A percentile compares a stretch with the other conserved stretches of the same genome.
Conservation (phyloP, 352 stramenopile genomes). For the Elongisporangium prolatum region DNA sequence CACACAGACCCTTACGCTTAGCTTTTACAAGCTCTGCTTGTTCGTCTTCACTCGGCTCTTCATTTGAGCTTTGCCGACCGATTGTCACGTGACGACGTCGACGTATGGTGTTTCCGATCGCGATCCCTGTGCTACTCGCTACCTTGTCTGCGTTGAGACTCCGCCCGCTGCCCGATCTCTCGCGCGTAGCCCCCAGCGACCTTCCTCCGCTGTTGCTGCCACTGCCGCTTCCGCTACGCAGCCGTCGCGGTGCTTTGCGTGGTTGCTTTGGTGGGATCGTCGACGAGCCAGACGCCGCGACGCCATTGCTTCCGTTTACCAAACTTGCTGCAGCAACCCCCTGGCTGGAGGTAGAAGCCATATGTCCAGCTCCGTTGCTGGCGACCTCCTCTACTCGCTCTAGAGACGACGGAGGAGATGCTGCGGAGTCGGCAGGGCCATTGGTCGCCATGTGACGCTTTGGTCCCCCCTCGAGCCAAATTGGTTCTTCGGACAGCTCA, state of each 20-base stretch:
- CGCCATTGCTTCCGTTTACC: not conserved
- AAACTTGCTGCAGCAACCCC: not conserved
- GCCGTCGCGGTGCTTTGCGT: conserved; percentile 29
- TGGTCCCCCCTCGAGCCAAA: not conserved
- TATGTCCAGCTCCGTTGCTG: not conserved
- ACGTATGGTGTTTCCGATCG: conserved; percentile 26
- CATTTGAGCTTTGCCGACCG: conserved; percentile 15
- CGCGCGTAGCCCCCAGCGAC: conserved; percentile 12
- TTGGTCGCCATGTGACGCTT: not conserved
- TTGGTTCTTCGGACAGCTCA: not conserved
- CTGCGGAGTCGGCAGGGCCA: not conserved
- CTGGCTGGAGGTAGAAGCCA: not conserved
- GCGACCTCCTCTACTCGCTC: not conserved
- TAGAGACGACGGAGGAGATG: not conserved
- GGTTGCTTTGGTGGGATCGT: conserved; percentile 32
- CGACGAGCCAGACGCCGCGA: not conserved
- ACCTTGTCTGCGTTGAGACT: conserved; percentile 14
- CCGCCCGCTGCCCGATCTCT: conserved; percentile 18
- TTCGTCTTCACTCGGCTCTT: conserved; percentile 20
- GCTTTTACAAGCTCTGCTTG: conserved; percentile 15
- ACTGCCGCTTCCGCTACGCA: conserved; percentile 53
- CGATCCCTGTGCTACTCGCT: conserved; percentile 12
- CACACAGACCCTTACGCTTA: conserved; percentile 5
- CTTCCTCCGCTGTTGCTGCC: conserved; percentile 27
- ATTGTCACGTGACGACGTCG: conserved; percentile 23